These are phyloP conservation scores for Chaetomium tenue DNA, from an alignment of 495 filamentous ascomycete genomes.

Conservation along the genomic window DNA sequence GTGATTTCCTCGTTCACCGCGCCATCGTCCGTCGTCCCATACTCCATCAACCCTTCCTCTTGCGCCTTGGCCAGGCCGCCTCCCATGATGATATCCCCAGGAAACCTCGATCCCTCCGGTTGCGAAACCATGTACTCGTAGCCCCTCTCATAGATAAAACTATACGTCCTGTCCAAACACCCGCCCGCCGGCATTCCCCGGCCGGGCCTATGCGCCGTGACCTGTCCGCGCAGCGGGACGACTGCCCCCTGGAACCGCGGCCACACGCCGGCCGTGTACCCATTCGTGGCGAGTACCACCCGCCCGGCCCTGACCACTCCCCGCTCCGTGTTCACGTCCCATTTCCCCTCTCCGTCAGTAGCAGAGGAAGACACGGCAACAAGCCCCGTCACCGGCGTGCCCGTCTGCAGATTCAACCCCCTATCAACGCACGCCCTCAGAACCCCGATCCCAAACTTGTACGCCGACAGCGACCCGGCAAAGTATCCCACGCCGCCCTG, in stretches of 20 bases:
- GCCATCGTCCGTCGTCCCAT: constrained; percentile 59
- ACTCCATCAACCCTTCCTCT: constrained; percentile 49
- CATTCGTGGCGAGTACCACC: constrained; percentile 70
- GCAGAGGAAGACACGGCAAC: too few relatives aligned
- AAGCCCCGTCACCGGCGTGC: constrained; percentile 47
- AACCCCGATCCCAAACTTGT: constrained; percentile 61
- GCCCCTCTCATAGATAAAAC: constrained; percentile 58
- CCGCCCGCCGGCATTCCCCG: constrained; percentile 42
- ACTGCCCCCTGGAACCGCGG: constrained; percentile 58
- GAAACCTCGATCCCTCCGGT: constrained; percentile 44
- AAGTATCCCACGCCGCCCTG: constrained; percentile 57
- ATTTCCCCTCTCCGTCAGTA: constrained; percentile 22
- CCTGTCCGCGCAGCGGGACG: constrained; percentile 66
- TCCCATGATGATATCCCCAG: constrained; percentile 67
- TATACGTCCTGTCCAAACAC: constrained; percentile 54
- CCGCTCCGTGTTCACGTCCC: constrained; percentile 53
- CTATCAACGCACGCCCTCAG: constrained; percentile 51
- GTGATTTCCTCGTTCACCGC: constrained; percentile 54
- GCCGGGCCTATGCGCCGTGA: constrained; percentile 61
- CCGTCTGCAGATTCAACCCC: constrained; percentile 61
- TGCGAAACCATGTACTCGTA: constrained; percentile 68
- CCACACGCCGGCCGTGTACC: constrained; percentile 61
- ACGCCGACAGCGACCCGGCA: constrained; percentile 64
- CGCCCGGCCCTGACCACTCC: constrained; percentile 53
- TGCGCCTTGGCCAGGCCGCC: constrained; percentile 57